A percentile compares a stretch with the other conserved stretches of the same genome.
phyloP scores from a whole-genome alignment of 257 asterid species.

The Fraxinus americana region DNA sequence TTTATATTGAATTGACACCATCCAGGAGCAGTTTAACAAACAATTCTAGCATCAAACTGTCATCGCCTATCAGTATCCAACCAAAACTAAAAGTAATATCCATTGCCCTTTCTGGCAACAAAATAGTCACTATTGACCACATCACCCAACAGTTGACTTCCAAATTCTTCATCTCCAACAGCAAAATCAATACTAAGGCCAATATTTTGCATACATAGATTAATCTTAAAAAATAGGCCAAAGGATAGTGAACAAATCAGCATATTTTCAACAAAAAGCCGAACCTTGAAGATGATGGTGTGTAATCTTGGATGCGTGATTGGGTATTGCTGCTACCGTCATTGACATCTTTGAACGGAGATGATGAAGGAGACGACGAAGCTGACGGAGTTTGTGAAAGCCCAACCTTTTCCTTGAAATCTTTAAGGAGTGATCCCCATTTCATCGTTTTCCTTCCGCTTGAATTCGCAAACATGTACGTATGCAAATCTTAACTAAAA shows the following conservation, averaged over 20 bases:
- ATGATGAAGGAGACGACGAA: slow-evolving; percentile 50
- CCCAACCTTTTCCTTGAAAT: slow-evolving; percentile 96
- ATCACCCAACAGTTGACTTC: slow-evolving; percentile 27
- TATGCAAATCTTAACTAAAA: slow-evolving; percentile 33
- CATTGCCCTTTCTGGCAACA: slow-evolving; percentile 25
- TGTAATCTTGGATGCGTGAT: slow-evolving; percentile 52
- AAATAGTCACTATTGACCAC: slow-evolving; percentile 1
- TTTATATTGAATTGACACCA: background rate
- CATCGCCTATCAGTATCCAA: slow-evolving; percentile 17
- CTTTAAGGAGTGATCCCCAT: slow-evolving; percentile 98
- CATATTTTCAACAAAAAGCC: slow-evolving; percentile 3
- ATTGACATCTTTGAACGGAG: slow-evolving; percentile 57
- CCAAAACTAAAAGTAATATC: background rate
- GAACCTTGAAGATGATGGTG: slow-evolving; percentile 76
- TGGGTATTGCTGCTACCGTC: slow-evolving; percentile 40
- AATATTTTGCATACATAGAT: background rate
- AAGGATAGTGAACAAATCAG: slow-evolving; percentile 11
- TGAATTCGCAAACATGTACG: slow-evolving; percentile 57
- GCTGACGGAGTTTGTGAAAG: slow-evolving; percentile 64
- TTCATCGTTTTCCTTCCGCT: slow-evolving; percentile 82
- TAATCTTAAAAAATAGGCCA: slow-evolving; percentile 1
- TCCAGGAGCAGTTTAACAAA: background rate
- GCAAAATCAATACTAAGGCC: background rate
- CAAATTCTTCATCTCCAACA: slow-evolving; percentile 10
- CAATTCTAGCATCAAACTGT: background rate